Evolutionary conservation across 2,329 filamentous ascomycete genomes (phyloP), one percentile per base, ranked within the genome.

Genomic region (Didymella pinodella): DNA sequence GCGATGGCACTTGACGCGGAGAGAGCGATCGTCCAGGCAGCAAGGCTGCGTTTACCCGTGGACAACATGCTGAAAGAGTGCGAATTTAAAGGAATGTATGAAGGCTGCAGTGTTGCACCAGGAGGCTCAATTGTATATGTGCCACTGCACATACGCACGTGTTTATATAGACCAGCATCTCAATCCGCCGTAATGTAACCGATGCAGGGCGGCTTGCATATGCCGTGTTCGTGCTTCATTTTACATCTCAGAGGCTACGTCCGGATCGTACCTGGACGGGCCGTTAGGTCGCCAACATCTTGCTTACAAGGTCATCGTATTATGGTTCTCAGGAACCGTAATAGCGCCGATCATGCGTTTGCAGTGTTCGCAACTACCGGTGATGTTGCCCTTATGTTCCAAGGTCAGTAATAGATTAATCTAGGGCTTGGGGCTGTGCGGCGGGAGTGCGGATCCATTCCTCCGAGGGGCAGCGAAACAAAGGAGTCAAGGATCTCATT

Each of bases 1-100:
- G 66, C 65, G 8, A 64, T 20, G 38, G 57, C 57, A 22, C 45
- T 38, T 14, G 62, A 57, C 10, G 59, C 54, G 29, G 61, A 64
- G 26, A 68, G 48, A n/a, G 54, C 61, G 16, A 65, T 29, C n/a
- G 61, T 48, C 28, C 54, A 57, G 40, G 52, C 47, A 31, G 62
- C 31, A 34, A 58, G 45, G 22, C 50, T 45, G 14, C 43, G 32
- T 29, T 44, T 53, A 20, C 38, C 25, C 45, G 49, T 38, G 0
- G 45, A 54, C 14, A 60, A 20, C 48, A 57, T 57, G n/a, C 3
- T 49, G 38, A 36, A 34, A 47, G 25, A 31, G n/a, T 2, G 28
- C 26, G 20, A 20, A 26, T 20, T 7, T 29, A 16, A 11, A 20
- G 47, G 29, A 22, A n/a, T 25, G 44, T 41, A 6, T 12, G n/a